Percentiles rank a stretch among this genome's conserved stretches.
phyloP scores from a whole-genome alignment of 2,329 filamentous ascomycete genomes.

The Cladophialophora immunda region DNA sequence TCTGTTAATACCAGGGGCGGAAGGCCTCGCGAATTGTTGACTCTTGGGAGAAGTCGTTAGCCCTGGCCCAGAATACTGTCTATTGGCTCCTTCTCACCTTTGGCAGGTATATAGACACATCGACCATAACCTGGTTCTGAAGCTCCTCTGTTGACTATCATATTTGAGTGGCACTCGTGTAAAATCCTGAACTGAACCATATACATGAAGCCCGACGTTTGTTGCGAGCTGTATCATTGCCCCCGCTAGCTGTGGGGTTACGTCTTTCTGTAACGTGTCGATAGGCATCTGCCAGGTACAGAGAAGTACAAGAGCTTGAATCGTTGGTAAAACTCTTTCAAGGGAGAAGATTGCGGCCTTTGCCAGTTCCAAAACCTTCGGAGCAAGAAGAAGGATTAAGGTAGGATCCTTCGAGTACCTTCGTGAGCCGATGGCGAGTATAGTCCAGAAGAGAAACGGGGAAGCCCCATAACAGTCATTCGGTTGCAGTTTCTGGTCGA shows the following conservation, averaged over 20 bases:
- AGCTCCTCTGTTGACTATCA: constrained; percentile 18
- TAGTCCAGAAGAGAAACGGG: constrained; percentile 71
- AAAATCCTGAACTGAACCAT: constrained; percentile 32
- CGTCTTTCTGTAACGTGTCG: constrained; percentile 28
- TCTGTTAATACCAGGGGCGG: constrained; percentile 25
- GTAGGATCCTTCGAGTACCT: constrained; percentile 63
- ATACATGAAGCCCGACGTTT: constrained; percentile 31
- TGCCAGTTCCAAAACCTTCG: constrained; percentile 25
- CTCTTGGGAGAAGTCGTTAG: constrained; percentile 3
- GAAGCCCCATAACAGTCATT: constrained; percentile 67
- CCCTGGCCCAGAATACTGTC: background rate
- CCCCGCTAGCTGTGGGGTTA: constrained; percentile 27
- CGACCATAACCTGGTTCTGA: constrained; percentile 28
- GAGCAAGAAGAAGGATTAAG: constrained; percentile 60
- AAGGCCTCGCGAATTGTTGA: constrained; percentile 27
- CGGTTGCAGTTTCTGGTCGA: constrained; percentile 62
- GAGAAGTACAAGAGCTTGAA: constrained; percentile 31
- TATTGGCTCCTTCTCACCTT: constrained; percentile 18
- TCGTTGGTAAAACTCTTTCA: constrained; percentile 23
- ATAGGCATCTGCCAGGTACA: constrained; percentile 34
- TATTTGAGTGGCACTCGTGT: constrained; percentile 20
- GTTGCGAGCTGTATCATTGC: constrained; percentile 29
- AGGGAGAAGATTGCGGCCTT: constrained; percentile 25
- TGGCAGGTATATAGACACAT: constrained; percentile 30
- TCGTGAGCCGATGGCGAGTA: constrained; percentile 69